Base-by-base conservation (phyloP, 768 basidiomycete genomes). In the Paxillus involutus region DNA sequence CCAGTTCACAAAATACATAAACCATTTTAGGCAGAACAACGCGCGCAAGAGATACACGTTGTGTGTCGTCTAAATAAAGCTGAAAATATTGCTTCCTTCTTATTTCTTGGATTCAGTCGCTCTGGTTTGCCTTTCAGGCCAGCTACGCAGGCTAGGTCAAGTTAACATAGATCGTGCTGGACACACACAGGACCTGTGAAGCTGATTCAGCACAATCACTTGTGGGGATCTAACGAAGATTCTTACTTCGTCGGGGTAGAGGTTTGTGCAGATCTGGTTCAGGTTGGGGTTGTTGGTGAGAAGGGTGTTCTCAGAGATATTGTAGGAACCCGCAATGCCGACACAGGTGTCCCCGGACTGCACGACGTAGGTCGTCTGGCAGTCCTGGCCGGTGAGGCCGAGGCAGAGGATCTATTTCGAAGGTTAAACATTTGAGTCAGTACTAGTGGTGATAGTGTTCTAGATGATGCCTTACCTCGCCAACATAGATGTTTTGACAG, bases 201-300 rank as follows among this genome's bases (percentile, higher is more conserved):
- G 9, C 16, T 11, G 10, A 26, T 29, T 60, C 16, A 60, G 55
- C 32, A 16, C 46, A 14, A 39, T 19, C 1, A 17, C n/a, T 37
- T 42, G 26, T 14, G 11, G 35, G 16, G 1, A 44, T 19, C 14
- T 13, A 14, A 47, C 44, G 4, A 56, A 26, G 47, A 7, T 24
- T 13, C 8, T 61, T 58, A 87, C 86, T 78, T 88, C 84, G 46
- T 74, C 77, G 52, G 77, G 66, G 68, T 82, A 82, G 49, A 88
- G 75, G 71, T 85, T 85, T 33, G 65, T 66, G 70, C 84, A 85
- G 7, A 33, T 60, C 9, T 57, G 51, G 66, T 83, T 71, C 51
- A 89, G 65, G 62, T 88, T 84, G 3, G 82, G 86, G 72, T 89
- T 89, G 74, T 89, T 88, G 30, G 73, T 62, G 56, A 75, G 64